Percentiles rank a stretch among this genome's conserved stretches.
Evolutionary conservation across 1,284 basidiomycete genomes (phyloP).

Genomic region (Ustilago xerochloae): DNA sequence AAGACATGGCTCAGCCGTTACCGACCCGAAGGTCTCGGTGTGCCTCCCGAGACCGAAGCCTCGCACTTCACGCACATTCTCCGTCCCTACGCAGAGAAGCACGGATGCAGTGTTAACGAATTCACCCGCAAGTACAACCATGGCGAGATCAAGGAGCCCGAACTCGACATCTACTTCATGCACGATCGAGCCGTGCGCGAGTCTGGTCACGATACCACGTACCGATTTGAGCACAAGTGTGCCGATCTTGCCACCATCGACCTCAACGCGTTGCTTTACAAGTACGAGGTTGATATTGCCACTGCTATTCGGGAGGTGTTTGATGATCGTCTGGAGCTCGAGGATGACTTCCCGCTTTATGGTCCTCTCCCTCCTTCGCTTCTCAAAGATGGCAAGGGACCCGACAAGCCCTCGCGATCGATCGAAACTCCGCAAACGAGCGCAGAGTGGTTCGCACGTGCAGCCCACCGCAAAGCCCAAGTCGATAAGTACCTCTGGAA

Average conservation of each 20-base stretch:
- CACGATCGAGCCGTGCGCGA: slow-evolving; percentile 91
- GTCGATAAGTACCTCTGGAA: slow-evolving; percentile 98
- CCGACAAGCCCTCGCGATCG: slow-evolving; percentile 74
- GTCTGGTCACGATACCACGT: slow-evolving; percentile 92
- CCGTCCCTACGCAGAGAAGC: slow-evolving; percentile 91
- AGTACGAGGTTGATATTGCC: slow-evolving; percentile 71
- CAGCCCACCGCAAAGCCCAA: slow-evolving; percentile 71
- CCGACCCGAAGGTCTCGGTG: slow-evolving; percentile 92
- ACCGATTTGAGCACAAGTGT: slow-evolving; percentile 92
- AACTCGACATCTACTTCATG: slow-evolving; percentile 94
- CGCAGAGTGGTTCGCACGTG: slow-evolving; percentile 65
- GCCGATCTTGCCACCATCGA: slow-evolving; percentile 96
- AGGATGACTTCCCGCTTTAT: slow-evolving; percentile 80
- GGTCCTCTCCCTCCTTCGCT: slow-evolving; percentile 53
- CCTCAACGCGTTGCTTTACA: slow-evolving; percentile 83
- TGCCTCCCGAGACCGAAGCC: slow-evolving; percentile 97
- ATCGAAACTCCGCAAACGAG: slow-evolving; percentile 69
- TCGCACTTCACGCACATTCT: slow-evolving; percentile 97
- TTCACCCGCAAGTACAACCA: slow-evolving; percentile 96
- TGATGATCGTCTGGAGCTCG: slow-evolving; percentile 86
- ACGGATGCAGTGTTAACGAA: slow-evolving; percentile 94
- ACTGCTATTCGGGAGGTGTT: slow-evolving; percentile 90
- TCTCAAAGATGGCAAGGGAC: slow-evolving; percentile 36
- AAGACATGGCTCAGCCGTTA: slow-evolving; percentile 93
- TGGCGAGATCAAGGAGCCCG: slow-evolving; percentile 83